Conservation (phyloP, 768 basidiomycete genomes). For the Agaricus subrufescens region DNA sequence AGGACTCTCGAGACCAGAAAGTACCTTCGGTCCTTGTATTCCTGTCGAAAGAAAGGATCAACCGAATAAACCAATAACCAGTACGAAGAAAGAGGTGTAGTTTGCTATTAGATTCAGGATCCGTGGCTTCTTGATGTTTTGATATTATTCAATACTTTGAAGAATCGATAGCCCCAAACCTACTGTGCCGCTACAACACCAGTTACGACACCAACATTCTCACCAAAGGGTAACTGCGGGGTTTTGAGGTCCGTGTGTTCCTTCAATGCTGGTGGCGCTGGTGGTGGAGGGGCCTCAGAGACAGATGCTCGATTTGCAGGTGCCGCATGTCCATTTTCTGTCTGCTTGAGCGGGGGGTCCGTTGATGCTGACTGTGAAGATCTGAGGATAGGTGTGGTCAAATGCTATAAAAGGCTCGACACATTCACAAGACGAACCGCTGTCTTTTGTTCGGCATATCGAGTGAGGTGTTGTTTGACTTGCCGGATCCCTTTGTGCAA, state of each 20-base stretch:
- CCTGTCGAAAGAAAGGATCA: slow-evolving; percentile 27
- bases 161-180: slow-evolving; percentile 12
- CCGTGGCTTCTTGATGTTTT: slow-evolving; percentile 2
- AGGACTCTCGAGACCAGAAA: slow-evolving; percentile 12
- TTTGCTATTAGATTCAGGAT: slow-evolving; percentile 10
- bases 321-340: slow-evolving; percentile 33
- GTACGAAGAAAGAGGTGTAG: slow-evolving; percentile 21
- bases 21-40: slow-evolving; percentile 7
- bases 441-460: slow-evolving; percentile 79
- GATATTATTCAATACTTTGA: slow-evolving; percentile 1
- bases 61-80: slow-evolving; percentile 37
- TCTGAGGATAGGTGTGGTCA: slow-evolving; percentile 29
- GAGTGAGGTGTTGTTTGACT: slow-evolving; percentile 56
- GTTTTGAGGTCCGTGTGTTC: slow-evolving; percentile 49
- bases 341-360: slow-evolving; percentile 32
- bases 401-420: slow-evolving; percentile 18
- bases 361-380: slow-evolving; percentile 37
- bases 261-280: slow-evolving; percentile 23
- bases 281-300: slow-evolving; percentile 32
- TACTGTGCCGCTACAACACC: slow-evolving; percentile 37
- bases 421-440: slow-evolving; percentile 54
- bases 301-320: slow-evolving; percentile 24
- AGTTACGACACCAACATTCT: slow-evolving; percentile 53
- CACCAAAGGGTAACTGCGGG: slow-evolving; percentile 57
- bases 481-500: slow-evolving; percentile 50